Percentiles rank a stretch among this genome's conserved stretches.
These are phyloP conservation scores for Sarocladium brachiariae DNA, from an alignment of 2,329 filamentous ascomycete genomes.

Conservation along the genomic window DNA sequence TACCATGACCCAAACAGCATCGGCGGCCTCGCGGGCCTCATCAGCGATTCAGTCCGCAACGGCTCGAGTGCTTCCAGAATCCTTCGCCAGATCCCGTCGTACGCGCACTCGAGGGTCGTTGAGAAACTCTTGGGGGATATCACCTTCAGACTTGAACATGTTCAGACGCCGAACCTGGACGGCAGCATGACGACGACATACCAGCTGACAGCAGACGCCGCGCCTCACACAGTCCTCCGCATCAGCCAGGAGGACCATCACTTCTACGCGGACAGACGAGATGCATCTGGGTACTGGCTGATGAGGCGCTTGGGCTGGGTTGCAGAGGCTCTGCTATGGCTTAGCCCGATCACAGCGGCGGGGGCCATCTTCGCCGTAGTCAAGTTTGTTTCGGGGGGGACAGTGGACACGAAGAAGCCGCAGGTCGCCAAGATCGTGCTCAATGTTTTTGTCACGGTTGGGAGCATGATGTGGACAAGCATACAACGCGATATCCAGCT, in stretches of 20 bases:
- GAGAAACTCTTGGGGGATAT: neutral
- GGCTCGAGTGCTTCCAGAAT: neutral
- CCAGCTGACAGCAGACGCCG: neutral
- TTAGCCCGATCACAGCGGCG: neutral
- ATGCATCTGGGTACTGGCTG: constrained; percentile 3
- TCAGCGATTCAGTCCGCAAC: neutral
- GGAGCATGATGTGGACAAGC: constrained; percentile 10
- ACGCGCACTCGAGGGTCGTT: neutral
- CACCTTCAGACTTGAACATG: neutral
- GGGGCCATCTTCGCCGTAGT: neutral
- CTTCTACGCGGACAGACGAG: neutral
- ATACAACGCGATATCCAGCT: constrained; percentile 8
- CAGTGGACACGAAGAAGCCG: neutral
- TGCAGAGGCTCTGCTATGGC: constrained; percentile 2
- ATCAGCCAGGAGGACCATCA: neutral
- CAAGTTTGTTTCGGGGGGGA: neutral
- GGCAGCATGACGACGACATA: neutral
- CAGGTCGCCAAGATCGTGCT: constrained; percentile 5
- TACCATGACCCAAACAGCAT: neutral
- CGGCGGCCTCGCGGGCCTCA: neutral
- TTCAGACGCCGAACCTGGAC: neutral
- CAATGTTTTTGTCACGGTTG: constrained; percentile 6
- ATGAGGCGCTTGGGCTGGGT: constrained; percentile 4
- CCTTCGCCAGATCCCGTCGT: neutral
- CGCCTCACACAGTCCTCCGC: neutral